Percentiles rank a stretch among this genome's conserved stretches.
Conservation (phyloP, 2,329 filamentous ascomycete genomes). For the Dactylellina drechsleri region DNA sequence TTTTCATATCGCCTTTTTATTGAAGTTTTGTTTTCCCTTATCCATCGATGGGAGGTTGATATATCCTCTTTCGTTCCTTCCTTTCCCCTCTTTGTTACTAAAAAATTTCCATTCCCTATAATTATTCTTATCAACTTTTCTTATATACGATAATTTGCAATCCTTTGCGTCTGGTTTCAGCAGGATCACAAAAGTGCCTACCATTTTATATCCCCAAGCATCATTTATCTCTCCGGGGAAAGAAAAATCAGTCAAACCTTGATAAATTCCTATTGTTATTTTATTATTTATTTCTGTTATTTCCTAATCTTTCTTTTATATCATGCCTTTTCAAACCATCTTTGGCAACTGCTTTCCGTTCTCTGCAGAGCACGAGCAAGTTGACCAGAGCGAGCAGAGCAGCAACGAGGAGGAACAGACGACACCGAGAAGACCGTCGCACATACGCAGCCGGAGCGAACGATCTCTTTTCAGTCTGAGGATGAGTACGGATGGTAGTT, state of each 20-base stretch:
- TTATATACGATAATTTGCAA: constrained; percentile 23
- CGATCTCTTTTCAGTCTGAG: constrained; percentile 28
- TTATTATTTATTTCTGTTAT: constrained; percentile 26
- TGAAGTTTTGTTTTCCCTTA: not conserved
- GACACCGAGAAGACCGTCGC: constrained; percentile 22
- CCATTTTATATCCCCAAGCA: constrained; percentile 6
- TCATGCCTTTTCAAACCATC: constrained; percentile 40
- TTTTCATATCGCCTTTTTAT: constrained; percentile 1
- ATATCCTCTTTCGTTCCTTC: constrained; percentile 13
- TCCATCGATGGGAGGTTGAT: constrained; percentile 3
- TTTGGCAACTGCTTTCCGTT: constrained; percentile 54
- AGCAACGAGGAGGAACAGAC: constrained; percentile 9
- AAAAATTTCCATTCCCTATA: constrained; percentile 1
- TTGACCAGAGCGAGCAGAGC: constrained; percentile 41
- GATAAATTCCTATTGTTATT: constrained; percentile 13
- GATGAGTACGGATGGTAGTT: constrained; percentile 4
- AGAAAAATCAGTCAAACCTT: not conserved
- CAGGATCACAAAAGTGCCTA: constrained; percentile 23
- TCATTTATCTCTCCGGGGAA: not conserved
- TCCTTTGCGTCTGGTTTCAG: not conserved
- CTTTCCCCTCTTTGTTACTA: constrained; percentile 4
- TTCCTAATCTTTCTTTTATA: constrained; percentile 12
- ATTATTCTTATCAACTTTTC: constrained; percentile 1
- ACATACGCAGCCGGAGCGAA: constrained; percentile 30
- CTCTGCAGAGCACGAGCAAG: constrained; percentile 14